A percentile compares a stretch with the other conserved stretches of the same genome.
Evolutionary conservation across 2,329 filamentous ascomycete genomes (phyloP).

Genomic region (Trichoderma harzianum): DNA sequence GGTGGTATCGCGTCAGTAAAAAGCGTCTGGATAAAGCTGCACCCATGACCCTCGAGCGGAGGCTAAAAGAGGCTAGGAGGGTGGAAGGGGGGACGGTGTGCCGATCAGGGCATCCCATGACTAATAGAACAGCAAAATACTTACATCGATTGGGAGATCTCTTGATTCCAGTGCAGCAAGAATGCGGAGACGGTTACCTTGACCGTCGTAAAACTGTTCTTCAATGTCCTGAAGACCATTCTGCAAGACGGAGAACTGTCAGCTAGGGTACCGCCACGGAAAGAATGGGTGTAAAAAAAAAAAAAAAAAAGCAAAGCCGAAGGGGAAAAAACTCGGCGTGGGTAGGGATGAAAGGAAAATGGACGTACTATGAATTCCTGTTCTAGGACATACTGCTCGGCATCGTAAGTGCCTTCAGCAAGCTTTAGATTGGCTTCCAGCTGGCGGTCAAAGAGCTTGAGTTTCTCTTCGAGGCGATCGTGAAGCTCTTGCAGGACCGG

Average conservation of each 20-base stretch:
- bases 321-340: not conserved
- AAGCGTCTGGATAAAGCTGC: not conserved
- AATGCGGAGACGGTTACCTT: conserved; percentile 45
- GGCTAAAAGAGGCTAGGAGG: not conserved
- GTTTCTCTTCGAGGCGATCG: conserved; percentile 30
- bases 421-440: conserved; percentile 35
- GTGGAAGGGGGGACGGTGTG: not conserved
- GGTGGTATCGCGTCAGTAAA: conserved; percentile 11
- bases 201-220: conserved; percentile 43
- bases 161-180: conserved; percentile 43
- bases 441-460: conserved; percentile 32
- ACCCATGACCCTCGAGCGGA: not conserved
- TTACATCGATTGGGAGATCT: conserved; percentile 48
- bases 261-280: conserved; percentile 14
- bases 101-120: not conserved
- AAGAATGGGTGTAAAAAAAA: not conserved
- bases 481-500: conserved; percentile 50
- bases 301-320: not conserved
- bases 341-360: conserved; percentile 20
- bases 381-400: conserved; percentile 34
- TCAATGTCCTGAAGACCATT: conserved; percentile 38
- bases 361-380: conserved; percentile 39
- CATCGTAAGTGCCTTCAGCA: conserved; percentile 38
- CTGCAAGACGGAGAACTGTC: conserved; percentile 27
- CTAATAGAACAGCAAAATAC: conserved; percentile 25